These are phyloP conservation scores for Cyclotella distinguenda DNA, from an alignment of 108 stramenopile species.

Conservation along the genomic window DNA sequence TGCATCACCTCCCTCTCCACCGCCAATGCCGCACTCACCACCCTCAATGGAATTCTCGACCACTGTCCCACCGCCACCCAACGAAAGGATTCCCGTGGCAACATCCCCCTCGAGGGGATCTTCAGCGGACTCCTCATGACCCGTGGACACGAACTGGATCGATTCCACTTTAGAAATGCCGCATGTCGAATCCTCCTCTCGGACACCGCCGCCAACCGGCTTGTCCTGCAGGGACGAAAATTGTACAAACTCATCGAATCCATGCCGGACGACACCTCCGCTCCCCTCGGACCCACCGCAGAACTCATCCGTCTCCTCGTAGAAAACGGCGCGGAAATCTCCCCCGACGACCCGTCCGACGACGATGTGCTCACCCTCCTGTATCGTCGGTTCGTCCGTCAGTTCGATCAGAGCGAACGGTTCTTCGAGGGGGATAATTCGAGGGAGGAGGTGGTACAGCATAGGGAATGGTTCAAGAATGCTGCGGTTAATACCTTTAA, in stretches of 20 bases:
- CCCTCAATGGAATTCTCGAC: conserved; percentile 36
- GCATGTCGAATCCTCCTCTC: conserved; percentile 6
- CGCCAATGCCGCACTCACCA: conserved; percentile 19
- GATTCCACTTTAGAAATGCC: conserved; percentile 26
- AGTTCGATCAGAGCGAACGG: conserved; percentile 83
- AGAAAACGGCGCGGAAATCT: conserved; percentile 15
- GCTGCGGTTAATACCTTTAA: conserved; percentile 86
- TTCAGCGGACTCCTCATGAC: conserved; percentile 45
- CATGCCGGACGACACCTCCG: conserved; percentile 72
- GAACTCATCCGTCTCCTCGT: conserved; percentile 45
- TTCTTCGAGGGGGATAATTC: conserved; percentile 89
- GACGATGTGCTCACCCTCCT: conserved; percentile 78
- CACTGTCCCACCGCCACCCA: conserved; percentile 30
- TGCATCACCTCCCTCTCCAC: conserved; percentile 13
- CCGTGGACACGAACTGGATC: conserved; percentile 31
- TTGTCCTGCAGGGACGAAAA: conserved; percentile 9
- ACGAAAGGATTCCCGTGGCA: conserved; percentile 43
- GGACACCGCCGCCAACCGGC: not conserved
- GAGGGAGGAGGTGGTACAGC: conserved; percentile 72
- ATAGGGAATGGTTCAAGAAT: conserved; percentile 72
- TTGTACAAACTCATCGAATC: conserved; percentile 65
- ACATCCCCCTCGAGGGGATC: conserved; percentile 54
- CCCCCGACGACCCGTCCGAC: conserved; percentile 15
- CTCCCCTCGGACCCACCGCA: conserved; percentile 57
- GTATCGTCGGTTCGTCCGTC: conserved; percentile 78